Evolutionary conservation across 2,329 filamentous ascomycete genomes (phyloP).

Genomic region (Penicillium olsonii): DNA sequence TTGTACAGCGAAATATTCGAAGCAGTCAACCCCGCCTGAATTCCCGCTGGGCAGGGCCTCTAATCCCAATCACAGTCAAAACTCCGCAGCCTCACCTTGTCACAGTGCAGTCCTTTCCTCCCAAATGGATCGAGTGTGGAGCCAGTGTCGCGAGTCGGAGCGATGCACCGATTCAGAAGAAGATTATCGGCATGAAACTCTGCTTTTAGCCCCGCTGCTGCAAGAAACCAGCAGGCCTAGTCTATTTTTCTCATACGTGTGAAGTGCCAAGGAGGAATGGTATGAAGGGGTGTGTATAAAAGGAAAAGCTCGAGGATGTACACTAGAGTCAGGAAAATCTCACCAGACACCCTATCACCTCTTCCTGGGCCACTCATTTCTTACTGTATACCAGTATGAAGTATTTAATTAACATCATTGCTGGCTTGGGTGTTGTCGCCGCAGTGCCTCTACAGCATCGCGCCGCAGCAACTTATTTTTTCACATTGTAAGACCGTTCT

Average conservation of each 20-base stretch:
- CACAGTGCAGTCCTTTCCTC: background rate
- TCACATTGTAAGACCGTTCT: constrained; percentile 40
- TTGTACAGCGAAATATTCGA: background rate
- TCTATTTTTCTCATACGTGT: too few species aligned
- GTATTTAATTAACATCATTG: constrained; percentile 8
- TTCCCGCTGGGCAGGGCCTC: too few species aligned
- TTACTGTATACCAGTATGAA: constrained; percentile 11
- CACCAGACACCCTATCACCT: too few species aligned
- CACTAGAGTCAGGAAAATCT: too few species aligned
- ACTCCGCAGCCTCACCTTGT: constrained; percentile 1
- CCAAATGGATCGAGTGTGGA: background rate
- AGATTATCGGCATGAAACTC: background rate
- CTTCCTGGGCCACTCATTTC: too few species aligned
- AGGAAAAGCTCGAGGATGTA: too few species aligned
- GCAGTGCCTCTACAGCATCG: constrained; percentile 19
- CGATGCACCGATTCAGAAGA: background rate
- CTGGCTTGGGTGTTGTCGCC: constrained; percentile 14
- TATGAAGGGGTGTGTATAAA: too few species aligned
- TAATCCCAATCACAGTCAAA: background rate
- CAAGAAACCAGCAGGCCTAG: too few species aligned
- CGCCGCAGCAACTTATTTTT: constrained; percentile 36
- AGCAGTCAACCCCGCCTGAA: background rate
- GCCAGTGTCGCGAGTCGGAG: background rate
- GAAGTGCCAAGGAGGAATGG: too few species aligned
- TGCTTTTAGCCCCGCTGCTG: background rate